These are phyloP conservation scores for Pseudonitzschia multiseries DNA, from an alignment of 108 stramenopile genomes.

Conservation along the genomic window DNA sequence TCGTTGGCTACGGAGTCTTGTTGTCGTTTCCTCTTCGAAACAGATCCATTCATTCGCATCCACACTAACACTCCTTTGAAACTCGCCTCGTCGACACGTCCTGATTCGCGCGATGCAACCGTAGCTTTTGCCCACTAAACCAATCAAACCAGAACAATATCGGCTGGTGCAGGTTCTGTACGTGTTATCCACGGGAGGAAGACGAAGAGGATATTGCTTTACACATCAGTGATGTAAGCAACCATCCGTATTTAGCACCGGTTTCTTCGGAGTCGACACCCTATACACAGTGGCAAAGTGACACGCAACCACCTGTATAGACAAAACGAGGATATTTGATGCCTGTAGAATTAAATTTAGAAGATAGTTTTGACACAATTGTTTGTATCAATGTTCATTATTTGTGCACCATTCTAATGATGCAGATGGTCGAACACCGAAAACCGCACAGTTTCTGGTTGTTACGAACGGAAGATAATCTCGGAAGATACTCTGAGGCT, in stretches of 20 bases:
- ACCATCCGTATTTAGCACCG: conserved; percentile 51
- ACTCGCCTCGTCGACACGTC: background rate
- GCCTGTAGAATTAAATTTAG: conserved; percentile 7
- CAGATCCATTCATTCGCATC: background rate
- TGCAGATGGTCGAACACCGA: too few species aligned
- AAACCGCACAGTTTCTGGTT: too few species aligned
- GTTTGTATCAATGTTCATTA: too few species aligned
- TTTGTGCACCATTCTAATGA: too few species aligned
- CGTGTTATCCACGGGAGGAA: conserved; percentile 77
- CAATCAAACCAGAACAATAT: conserved; percentile 39
- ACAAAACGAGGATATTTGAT: background rate
- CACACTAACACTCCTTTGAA: background rate
- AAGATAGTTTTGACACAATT: background rate
- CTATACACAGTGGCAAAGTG: conserved; percentile 7
- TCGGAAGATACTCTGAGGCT: too few species aligned
- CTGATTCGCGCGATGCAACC: background rate
- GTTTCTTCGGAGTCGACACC: conserved; percentile 3
- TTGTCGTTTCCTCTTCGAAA: background rate
- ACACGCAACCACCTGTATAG: conserved; percentile 20
- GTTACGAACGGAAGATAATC: too few species aligned
- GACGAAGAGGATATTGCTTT: conserved; percentile 50
- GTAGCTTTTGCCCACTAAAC: conserved; percentile 63
- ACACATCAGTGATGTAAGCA: conserved; percentile 25
- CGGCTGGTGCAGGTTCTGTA: conserved; percentile 52
- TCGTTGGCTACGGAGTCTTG: background rate